Conservation (phyloP, 352 stramenopile genomes). For the Aphanomyces cochlioides region DNA sequence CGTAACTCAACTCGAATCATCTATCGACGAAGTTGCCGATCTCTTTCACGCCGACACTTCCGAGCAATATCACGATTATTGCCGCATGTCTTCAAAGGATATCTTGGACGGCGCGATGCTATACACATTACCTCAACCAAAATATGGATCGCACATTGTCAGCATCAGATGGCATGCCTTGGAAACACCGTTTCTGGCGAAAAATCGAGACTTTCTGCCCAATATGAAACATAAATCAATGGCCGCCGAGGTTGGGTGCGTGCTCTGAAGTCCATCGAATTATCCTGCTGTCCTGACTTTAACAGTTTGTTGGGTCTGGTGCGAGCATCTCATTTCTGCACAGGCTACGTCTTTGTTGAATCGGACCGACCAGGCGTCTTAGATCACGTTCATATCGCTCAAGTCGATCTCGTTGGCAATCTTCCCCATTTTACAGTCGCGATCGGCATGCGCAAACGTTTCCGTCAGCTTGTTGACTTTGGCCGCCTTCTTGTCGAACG, state of each 20-base stretch:
- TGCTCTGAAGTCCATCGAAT: conserved; percentile 62
- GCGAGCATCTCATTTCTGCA: conserved; percentile 63
- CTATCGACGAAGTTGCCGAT: conserved; percentile 6
- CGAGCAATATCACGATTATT: not conserved
- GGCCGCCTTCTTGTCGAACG: conserved; percentile 45
- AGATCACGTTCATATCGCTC: conserved; percentile 54
- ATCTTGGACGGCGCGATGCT: conserved; percentile 56
- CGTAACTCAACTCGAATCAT: not conserved
- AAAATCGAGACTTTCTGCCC: conserved; percentile 53
- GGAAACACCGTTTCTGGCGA: conserved; percentile 54
- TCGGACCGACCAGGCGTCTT: conserved; percentile 51
- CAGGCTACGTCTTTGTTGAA: conserved; percentile 70
- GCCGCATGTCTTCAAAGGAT: conserved; percentile 32
- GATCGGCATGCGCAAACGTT: conserved; percentile 50
- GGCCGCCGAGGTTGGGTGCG: conserved; percentile 61
- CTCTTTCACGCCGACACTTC: not conserved
- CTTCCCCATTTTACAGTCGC: conserved; percentile 46
- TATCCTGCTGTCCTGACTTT: conserved; percentile 56
- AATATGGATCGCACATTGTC: conserved; percentile 40
- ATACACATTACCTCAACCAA: conserved; percentile 48
- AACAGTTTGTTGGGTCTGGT: conserved; percentile 47
- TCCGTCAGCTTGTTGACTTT: conserved; percentile 45
- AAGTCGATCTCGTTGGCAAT: conserved; percentile 63
- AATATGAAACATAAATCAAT: conserved; percentile 53
- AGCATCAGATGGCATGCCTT: conserved; percentile 62